Evolutionary conservation across 805 yeast species (phyloP), one percentile per base, ranked within the genome.

Genomic region (Kodamaea nitidulidarum): DNA sequence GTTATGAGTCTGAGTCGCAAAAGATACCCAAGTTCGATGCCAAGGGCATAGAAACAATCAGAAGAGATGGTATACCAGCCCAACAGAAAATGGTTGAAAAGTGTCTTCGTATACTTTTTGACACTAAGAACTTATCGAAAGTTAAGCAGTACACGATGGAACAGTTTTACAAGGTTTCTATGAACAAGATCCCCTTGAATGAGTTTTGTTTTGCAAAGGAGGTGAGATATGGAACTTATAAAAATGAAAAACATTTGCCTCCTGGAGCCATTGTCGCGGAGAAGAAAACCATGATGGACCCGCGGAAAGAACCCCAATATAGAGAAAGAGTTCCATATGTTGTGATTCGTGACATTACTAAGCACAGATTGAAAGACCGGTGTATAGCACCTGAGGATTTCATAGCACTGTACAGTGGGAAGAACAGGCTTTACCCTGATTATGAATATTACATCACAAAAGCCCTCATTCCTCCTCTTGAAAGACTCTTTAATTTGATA

Each of bases 31-130:
- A 61, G 24, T 88, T 93, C 58, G 98, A 93, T 65, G 97, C 98
- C 0, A 93, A 93, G 49, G 98, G 98, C 1, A 88, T 88, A 9
- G 98, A 93, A 55, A 93, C 98, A 0, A 86, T 93, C 0, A 63
- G 98, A 46, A 66, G 98, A 46, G 98, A 93, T 60, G 98, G 98
- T 0, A 84, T 90, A 17, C 95, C 95, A 0, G 95, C 96, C 0
- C 95, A 86, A 47, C 95, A 80, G 60, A 81, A 81, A 48, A 80
- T 93, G 14, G 80, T 86, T 21, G 95, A 87, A 45, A 76, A 78
- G 42, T 61, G 84, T 0, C 60, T 93, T 3, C 65, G 84, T 25
- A 67, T 78, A 0, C 59, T 93, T 2, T 93, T 93, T 56, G 84
- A 81, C 9, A 75, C 90, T 0, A 61, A 70, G 18, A 87, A 91